These are phyloP conservation scores for Mycogone perniciosa DNA, from an alignment of 2,329 filamentous ascomycete genomes.

Conservation along the genomic window DNA sequence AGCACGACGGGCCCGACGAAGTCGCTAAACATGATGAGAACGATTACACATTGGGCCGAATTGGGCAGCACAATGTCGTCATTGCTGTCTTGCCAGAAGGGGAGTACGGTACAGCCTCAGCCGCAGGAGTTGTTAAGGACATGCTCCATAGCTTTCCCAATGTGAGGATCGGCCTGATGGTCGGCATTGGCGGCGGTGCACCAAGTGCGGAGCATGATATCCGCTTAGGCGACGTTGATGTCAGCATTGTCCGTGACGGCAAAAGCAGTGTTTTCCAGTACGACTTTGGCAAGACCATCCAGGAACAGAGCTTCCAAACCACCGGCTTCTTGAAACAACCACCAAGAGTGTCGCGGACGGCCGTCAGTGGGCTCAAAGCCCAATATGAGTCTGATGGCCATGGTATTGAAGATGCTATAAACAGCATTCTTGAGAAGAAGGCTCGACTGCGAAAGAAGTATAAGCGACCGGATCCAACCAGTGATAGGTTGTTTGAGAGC, in stretches of 20 bases:
- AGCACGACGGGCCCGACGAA: not conserved
- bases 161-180: constrained; percentile 25
- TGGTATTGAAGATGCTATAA: constrained; percentile 4
- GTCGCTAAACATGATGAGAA: not conserved
- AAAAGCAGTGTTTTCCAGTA: constrained; percentile 15
- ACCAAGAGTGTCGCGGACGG: constrained; percentile 7
- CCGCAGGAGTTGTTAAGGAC: constrained; percentile 21
- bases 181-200: constrained; percentile 30
- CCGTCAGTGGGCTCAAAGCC: constrained; percentile 4
- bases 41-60: constrained; percentile 26
- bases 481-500: constrained; percentile 9
- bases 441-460: constrained; percentile 9
- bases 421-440: not conserved
- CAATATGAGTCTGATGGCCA: constrained; percentile 8
- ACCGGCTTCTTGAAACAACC: constrained; percentile 15
- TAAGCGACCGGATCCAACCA: constrained; percentile 1
- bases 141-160: constrained; percentile 26
- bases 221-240: constrained; percentile 8
- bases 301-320: constrained; percentile 12
- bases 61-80: constrained; percentile 31
- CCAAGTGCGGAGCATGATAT: constrained; percentile 20
- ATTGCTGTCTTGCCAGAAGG: constrained; percentile 25
- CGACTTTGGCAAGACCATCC: constrained; percentile 18
- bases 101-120: constrained; percentile 20
- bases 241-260: constrained; percentile 4